Base-by-base conservation (phyloP, 805 yeast species). In the Priceomyces haplophilus region DNA sequence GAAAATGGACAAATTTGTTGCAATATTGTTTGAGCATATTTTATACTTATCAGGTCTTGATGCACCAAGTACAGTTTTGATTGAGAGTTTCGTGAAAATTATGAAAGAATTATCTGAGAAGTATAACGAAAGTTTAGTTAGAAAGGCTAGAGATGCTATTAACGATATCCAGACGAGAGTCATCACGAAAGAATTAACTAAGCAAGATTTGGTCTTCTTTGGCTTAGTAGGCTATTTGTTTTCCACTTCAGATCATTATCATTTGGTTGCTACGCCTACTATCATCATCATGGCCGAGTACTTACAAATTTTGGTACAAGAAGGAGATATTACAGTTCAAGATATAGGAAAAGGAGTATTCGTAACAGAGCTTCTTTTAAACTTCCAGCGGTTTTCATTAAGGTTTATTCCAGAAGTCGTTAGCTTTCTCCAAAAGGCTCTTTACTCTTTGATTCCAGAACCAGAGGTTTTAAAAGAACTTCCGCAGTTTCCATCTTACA, bases 241-340 rank as follows among this genome's bases (percentile, higher is more conserved):
- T 58, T 90, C 99, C 0, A 88, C 97, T 0, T 93, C 99, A 0
- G 99, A 93, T 69, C 90, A 88, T 58, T 91, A 86, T 64, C 99
- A 93, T 69, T 72, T 89, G 45, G 85, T 93, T 8, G 90, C 83
- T 3, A 90, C 97, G 0, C 96, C 97, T 3, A 76, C 91, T 1
- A 67, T 79, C 23, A 76, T 93, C 25, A 64, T 88, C 31, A 79
- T 88, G 70, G 78, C 83, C 38, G 91, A 88, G 61, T 69, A 79
- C 11, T 65, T 91, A 42, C 52, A 62, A 4, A 42, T 43, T 7
- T 52, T 63, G 19, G 50, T 53, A 15, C 50, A 53, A 37, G 80
- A 82, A 19, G 36, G 43, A 18, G 33, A 59, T 3, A 46, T 49
- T 6, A 56, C 72, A 3, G 46, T 78, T 19, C 60, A 60, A 20